Evolutionary conservation across 2,329 filamentous ascomycete genomes (phyloP), one percentile per base, ranked within the genome.

Genomic region (Phaeosphaeria sp.): DNA sequence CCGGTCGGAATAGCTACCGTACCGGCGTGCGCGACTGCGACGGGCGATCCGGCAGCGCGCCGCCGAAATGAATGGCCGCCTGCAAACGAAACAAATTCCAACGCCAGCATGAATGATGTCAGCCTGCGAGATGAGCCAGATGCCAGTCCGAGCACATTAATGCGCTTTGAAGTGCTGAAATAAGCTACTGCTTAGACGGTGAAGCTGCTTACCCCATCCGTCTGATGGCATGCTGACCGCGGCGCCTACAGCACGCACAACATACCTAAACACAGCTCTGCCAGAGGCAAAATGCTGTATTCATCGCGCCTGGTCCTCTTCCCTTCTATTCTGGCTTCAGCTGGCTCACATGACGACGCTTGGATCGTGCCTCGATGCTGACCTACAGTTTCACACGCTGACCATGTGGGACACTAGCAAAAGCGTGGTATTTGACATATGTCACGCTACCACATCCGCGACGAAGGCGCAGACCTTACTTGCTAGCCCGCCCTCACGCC

Each of bases 31-130:
- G 15, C 25, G 25, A 27, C 5, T 9, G 25, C 25, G 25, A 27
- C 25, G 25, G 25, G 25, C 39, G 50, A 52, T 52, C 50, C 50
- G 50, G 39, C 36, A 39, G 36, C 36, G 13, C 17, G 36, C n/a
- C 36, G 15, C 36, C 17, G 36, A 39, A 39, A 39, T 39, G 36
- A 39, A 13, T 36, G 36, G 36, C 36, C 15, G 36, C 36, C 36
- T 39, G 2, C 36, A 39, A 39, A 39, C 36, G 25, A 30, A 18
- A 25, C 22, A 47, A 30, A 30, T 47, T 25, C 44, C 25, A 48
- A 49, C 47, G 47, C 47, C 47, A 49, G 47, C 47, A 49, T 18
- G 17, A 36, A 49, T 49, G n/a, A 49, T 49, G 27, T 49, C 47
- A 49, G 47, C 36, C 15, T 15, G 15, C 13, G 36, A 17, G 36